Percentiles rank a stretch among this genome's conserved stretches.
phyloP scores from a whole-genome alignment of 2,329 filamentous ascomycete genomes.

The Mycosphaerella arachidis region DNA sequence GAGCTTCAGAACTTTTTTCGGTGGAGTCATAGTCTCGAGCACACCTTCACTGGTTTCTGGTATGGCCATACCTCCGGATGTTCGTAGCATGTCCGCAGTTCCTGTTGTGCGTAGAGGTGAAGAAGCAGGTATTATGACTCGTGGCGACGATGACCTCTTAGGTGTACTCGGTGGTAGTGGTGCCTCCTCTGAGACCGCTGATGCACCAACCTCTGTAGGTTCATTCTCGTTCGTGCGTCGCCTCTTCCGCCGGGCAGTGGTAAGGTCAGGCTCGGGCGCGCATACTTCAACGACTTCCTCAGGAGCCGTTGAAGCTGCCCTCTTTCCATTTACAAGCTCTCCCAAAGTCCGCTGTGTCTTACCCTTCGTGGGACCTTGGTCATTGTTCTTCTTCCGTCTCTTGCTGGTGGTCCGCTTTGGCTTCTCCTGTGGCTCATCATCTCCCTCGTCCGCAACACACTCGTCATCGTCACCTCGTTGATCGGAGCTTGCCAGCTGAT shows the following conservation, averaged over 20 bases:
- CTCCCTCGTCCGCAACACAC: background rate
- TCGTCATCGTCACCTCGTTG: background rate
- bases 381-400: conserved; percentile 12
- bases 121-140: conserved; percentile 22
- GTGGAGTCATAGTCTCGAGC: conserved; percentile 22
- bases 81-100: background rate
- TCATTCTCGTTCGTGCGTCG: conserved; percentile 33
- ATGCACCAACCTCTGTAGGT: conserved; percentile 13
- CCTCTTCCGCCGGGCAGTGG: conserved; percentile 35
- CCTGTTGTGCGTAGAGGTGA: conserved; percentile 14
- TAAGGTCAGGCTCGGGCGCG: conserved; percentile 22
- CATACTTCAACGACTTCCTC: conserved; percentile 1
- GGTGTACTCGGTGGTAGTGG: background rate
- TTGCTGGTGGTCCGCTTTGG: conserved; percentile 15
- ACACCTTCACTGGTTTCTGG: conserved; percentile 1
- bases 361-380: conserved; percentile 10
- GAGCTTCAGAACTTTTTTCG: conserved; percentile 38
- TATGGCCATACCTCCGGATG: background rate
- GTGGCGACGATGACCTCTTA: conserved; percentile 5
- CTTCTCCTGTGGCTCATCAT: conserved; percentile 8
- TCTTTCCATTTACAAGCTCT: conserved; percentile 23
- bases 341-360: conserved; percentile 30
- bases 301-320: background rate
- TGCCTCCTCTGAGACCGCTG: background rate
- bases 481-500: background rate